phyloP scores from a whole-genome alignment of 331 rosid species.

The Ulmus americana region DNA sequence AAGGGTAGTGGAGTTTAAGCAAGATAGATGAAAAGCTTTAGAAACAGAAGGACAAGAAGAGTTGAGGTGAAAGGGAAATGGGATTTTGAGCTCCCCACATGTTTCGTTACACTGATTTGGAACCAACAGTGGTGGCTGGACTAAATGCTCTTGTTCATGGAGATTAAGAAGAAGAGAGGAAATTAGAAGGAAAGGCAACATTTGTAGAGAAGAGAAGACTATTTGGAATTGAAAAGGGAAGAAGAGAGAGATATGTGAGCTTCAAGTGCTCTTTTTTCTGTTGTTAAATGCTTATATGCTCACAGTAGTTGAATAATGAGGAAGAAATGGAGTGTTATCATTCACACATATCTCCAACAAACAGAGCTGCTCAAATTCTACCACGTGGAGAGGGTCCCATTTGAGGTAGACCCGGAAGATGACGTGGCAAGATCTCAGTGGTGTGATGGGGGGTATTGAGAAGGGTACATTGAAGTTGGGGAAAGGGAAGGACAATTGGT shows the following conservation, averaged over 20 bases:
- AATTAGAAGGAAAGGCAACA: conserved; percentile 30
- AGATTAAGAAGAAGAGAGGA: conserved; percentile 22
- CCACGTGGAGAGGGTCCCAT: conserved; percentile 15
- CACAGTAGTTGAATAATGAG: conserved; percentile 16
- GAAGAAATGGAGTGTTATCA: conserved; percentile 5
- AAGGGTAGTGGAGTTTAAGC: conserved; percentile 59
- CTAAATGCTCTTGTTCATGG: conserved; percentile 24
- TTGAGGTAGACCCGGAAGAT: conserved; percentile 8
- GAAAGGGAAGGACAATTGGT: conserved; percentile 65
- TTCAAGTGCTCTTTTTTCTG: conserved; percentile 9
- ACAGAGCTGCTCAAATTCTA: conserved; percentile 17
- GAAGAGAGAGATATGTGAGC: conserved; percentile 4
- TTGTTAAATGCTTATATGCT: conserved; percentile 17
- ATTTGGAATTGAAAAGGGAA: conserved; percentile 12
- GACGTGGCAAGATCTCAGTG: conserved; percentile 38
- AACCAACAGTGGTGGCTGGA: conserved; percentile 13
- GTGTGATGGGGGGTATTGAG: conserved; percentile 28
- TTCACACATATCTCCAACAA: conserved; percentile 8
- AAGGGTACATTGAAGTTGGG: conserved; percentile 45
- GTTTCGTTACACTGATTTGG: conserved; percentile 48
- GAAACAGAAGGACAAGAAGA: conserved; percentile 48
- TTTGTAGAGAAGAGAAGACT: conserved; percentile 25
- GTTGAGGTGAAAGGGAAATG: conserved; percentile 77
- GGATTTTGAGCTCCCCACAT: conserved; percentile 62
- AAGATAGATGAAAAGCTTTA: conserved; percentile 49